Evolutionary conservation across 2,329 filamentous ascomycete species (phyloP).

Genomic region (Metarhizium sp.): DNA sequence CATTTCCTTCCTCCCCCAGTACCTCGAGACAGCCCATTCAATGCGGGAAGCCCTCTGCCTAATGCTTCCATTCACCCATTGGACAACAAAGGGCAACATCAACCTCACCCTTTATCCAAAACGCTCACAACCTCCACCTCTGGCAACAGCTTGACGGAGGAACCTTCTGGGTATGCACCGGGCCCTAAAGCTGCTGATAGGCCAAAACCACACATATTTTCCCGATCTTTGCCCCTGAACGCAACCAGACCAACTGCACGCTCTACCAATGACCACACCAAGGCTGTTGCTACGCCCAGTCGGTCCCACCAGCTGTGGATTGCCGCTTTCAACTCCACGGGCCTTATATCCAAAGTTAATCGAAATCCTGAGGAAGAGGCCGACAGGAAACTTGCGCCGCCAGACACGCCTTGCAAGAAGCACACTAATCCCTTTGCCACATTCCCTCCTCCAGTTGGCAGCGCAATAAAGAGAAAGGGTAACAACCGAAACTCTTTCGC

Average conservation of each 20-base stretch:
- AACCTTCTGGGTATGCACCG: slow-evolving; percentile 35
- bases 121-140: slow-evolving; percentile 83
- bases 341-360: slow-evolving; percentile 90
- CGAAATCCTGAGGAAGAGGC: slow-evolving; percentile 63
- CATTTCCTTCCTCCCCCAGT: slow-evolving; percentile 59
- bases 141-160: slow-evolving; percentile 65
- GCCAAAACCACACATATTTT: slow-evolving; percentile 25
- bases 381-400: slow-evolving; percentile 60
- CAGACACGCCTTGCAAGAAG: slow-evolving; percentile 95
- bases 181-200: slow-evolving; percentile 16
- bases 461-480: slow-evolving; percentile 52
- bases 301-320: slow-evolving; percentile 54
- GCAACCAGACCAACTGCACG: slow-evolving; percentile 25
- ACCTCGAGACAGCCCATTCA: slow-evolving; percentile 55
- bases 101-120: slow-evolving; percentile 76
- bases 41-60: slow-evolving; percentile 39
- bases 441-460: slow-evolving; percentile 49
- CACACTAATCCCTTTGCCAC: slow-evolving; percentile 61
- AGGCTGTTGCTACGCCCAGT: slow-evolving; percentile 35
- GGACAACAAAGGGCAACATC: slow-evolving; percentile 33
- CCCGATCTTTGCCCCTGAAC: slow-evolving; percentile 28
- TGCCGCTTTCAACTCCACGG: slow-evolving; percentile 87
- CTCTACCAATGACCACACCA: slow-evolving; percentile 18
- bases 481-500: slow-evolving; percentile 61
- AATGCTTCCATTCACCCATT: slow-evolving; percentile 44